Evolutionary conservation across 148 eudicot species (phyloP).

Genomic region (Silene latifolia): DNA sequence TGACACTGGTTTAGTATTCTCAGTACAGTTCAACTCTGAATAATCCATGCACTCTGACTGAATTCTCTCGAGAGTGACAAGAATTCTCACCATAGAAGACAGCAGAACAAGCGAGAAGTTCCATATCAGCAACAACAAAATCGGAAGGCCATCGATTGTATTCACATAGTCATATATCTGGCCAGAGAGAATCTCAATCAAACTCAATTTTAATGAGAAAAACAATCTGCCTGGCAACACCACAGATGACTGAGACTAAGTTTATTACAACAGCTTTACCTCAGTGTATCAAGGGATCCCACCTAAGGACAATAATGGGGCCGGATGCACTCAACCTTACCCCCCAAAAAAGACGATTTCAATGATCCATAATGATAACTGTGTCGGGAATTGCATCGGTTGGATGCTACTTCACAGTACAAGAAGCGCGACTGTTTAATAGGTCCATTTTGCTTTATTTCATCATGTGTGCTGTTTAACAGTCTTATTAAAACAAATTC

Average conservation of each 20-base stretch:
- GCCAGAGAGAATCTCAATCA: neutral
- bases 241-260: neutral
- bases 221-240: neutral
- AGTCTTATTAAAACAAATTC: neutral
- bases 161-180: constrained; percentile 17
- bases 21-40: constrained; percentile 38
- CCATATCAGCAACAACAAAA: constrained; percentile 46
- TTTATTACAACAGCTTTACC: too few relatives aligned
- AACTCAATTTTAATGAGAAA: constrained; percentile 3
- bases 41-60: constrained; percentile 38
- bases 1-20: constrained; percentile 30
- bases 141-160: constrained; percentile 29
- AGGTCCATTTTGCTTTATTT: neutral
- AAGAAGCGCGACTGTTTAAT: neutral
- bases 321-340: too few relatives aligned
- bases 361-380: neutral
- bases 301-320: too few relatives aligned
- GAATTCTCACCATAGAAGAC: constrained; percentile 44
- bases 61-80: constrained; percentile 46
- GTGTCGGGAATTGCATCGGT: neutral
- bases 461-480: neutral
- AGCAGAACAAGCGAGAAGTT: constrained; percentile 59
- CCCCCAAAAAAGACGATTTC: neutral
- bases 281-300: too few relatives aligned
- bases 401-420: neutral